A percentile compares a stretch with the other conserved stretches of the same genome.
Evolutionary conservation across 306 rosid species (phyloP).

Genomic region (Lupinus albus): DNA sequence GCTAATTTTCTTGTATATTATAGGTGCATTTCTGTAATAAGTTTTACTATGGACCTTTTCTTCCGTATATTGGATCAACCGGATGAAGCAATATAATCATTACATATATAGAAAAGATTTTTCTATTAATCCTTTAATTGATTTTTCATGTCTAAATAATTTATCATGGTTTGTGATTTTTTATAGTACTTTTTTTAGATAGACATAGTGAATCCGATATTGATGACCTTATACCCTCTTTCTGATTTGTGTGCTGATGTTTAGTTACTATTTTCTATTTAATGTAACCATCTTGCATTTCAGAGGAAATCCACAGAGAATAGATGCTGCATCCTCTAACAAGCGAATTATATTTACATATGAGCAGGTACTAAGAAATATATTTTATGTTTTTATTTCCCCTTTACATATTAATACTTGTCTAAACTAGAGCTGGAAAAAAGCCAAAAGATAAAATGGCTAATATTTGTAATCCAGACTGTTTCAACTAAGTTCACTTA

Average conservation of each 20-base stretch:
- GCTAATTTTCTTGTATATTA: neutral
- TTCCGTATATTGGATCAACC: slow-evolving; percentile 22
- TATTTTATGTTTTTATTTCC: slow-evolving; percentile 2
- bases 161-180: neutral
- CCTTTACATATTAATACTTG: neutral
- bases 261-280: slow-evolving; percentile 20
- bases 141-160: slow-evolving; percentile 5
- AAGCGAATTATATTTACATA: slow-evolving; percentile 85
- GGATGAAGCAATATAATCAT: neutral
- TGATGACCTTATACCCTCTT: slow-evolving; percentile 9
- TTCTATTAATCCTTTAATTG: neutral
- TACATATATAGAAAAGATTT: neutral
- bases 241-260: slow-evolving; percentile 19
- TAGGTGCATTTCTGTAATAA: neutral
- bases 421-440: no score
- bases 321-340: slow-evolving; percentile 84
- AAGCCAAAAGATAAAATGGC: no score
- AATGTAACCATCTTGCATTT: slow-evolving; percentile 36
- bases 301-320: slow-evolving; percentile 99
- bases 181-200: no score
- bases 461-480: no score
- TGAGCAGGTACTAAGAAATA: slow-evolving; percentile 68
- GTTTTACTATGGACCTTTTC: slow-evolving; percentile 9
- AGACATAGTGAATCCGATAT: slow-evolving; percentile 10
- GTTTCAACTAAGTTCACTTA: no score